Conservation (phyloP, 1,139 yeast genomes). For the Saccharomyces hybrid region DNA sequence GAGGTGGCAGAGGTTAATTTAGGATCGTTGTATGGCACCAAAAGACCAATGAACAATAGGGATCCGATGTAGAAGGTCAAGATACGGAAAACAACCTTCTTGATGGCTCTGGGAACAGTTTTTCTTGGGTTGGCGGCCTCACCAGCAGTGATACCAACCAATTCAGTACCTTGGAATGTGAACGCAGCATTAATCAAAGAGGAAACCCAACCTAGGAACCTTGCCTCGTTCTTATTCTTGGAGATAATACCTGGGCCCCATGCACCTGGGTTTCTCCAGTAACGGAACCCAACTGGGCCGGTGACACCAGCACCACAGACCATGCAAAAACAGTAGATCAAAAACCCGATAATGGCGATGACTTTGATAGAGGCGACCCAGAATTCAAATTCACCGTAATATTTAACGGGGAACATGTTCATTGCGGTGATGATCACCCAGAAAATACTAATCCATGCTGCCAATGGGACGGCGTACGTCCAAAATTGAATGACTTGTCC, state of each 20-base stretch:
- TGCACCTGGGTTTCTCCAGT: conserved; percentile 61
- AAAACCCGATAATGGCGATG: conserved; percentile 63
- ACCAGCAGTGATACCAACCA: conserved; percentile 67
- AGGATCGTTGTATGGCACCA: conserved; percentile 63
- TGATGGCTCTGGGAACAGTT: conserved; percentile 71
- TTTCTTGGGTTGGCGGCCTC: conserved; percentile 73
- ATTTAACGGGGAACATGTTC: conserved; percentile 55
- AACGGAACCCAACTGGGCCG: conserved; percentile 70
- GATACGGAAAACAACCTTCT: conserved; percentile 70
- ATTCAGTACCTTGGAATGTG: conserved; percentile 72
- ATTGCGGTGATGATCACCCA: conserved; percentile 44
- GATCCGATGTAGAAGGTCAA: conserved; percentile 61
- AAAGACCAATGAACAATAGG: conserved; percentile 61
- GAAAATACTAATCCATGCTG: conserved; percentile 66
- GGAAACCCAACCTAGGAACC: conserved; percentile 55
- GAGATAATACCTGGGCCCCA: conserved; percentile 48
- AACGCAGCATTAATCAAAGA: conserved; percentile 66
- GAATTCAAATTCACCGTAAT: conserved; percentile 62
- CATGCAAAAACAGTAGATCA: conserved; percentile 58
- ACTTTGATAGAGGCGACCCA: conserved; percentile 64
- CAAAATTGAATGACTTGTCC: conserved; percentile 71
- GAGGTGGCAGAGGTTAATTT: conserved; percentile 25
- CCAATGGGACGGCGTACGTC: conserved; percentile 62
- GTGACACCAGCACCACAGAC: conserved; percentile 65
- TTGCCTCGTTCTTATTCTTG: conserved; percentile 38